These are phyloP conservation scores for Parachaetomium inaequale DNA, from an alignment of 495 filamentous ascomycete species.

Conservation along the genomic window DNA sequence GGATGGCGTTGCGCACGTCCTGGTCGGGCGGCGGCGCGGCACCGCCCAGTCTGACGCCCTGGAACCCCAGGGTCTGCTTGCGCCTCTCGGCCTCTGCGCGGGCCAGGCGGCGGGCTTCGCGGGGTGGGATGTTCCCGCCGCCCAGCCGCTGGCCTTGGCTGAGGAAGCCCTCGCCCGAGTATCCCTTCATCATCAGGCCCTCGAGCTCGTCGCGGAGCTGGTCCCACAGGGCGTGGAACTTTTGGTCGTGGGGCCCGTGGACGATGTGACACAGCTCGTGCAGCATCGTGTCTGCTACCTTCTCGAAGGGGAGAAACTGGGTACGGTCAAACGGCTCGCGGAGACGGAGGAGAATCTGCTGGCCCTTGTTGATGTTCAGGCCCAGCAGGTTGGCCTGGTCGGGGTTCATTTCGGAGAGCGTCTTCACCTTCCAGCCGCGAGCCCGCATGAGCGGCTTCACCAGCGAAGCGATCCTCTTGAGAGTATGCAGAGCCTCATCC, in stretches of 20 bases:
- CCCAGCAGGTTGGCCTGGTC: constrained; percentile 69
- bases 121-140: constrained; percentile 51
- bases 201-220: constrained; percentile 83
- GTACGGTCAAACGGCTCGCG: constrained; percentile 70
- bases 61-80: constrained; percentile 54
- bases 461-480: constrained; percentile 80
- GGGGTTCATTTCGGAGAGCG: constrained; percentile 83
- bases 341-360: constrained; percentile 79
- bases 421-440: constrained; percentile 72
- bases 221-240: constrained; percentile 84
- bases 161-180: constrained; percentile 88
- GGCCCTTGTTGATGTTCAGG: constrained; percentile 70
- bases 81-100: constrained; percentile 73
- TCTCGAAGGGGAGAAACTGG: constrained; percentile 76
- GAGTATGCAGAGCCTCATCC: constrained; percentile 73
- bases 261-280: constrained; percentile 93
- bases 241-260: constrained; percentile 73
- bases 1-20: constrained; percentile 73
- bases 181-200: constrained; percentile 70
- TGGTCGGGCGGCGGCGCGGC: constrained; percentile 53
- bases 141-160: constrained; percentile 71
- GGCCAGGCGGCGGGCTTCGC: constrained; percentile 74
- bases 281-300: constrained; percentile 86
- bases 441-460: constrained; percentile 96
- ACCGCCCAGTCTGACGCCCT: constrained; percentile 74